Conservation (phyloP, 1,139 yeast genomes). For the Eremothecium gossypii region DNA sequence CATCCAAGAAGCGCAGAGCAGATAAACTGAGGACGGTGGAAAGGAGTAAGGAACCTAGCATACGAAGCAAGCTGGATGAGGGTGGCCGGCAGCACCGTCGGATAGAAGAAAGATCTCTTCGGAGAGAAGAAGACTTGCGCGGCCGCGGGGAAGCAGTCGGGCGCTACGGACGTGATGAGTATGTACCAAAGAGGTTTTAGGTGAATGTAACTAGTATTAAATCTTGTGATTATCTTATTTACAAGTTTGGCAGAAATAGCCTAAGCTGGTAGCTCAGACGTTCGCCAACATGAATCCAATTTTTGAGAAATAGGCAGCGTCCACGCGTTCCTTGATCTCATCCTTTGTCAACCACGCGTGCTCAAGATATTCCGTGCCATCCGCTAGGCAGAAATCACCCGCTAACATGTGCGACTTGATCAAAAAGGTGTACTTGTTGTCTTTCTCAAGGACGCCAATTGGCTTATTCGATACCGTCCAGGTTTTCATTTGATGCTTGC, state of each 20-base stretch:
- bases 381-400: slow-evolving; percentile 62
- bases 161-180: slow-evolving; percentile 1
- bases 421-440: slow-evolving; percentile 38
- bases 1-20: slow-evolving; percentile 1
- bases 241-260: neutral
- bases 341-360: slow-evolving; percentile 81
- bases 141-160: neutral
- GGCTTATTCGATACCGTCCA: slow-evolving; percentile 90
- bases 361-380: slow-evolving; percentile 33
- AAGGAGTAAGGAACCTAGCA: neutral
- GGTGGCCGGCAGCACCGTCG: neutral
- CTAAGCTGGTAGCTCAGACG: slow-evolving; percentile 4
- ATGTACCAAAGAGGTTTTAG: neutral
- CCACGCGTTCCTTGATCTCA: slow-evolving; percentile 54
- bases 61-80: neutral
- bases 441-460: slow-evolving; percentile 49
- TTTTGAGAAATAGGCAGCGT: slow-evolving; percentile 44
- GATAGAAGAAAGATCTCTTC: neutral
- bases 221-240: neutral
- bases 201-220: no score
- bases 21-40: neutral
- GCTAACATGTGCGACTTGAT: slow-evolving; percentile 85
- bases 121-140: neutral
- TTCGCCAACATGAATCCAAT: slow-evolving; percentile 41
- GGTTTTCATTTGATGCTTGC: slow-evolving; percentile 70